A percentile compares a stretch with the other conserved stretches of the same genome.
phyloP scores from a whole-genome alignment of 2,329 filamentous ascomycete genomes.

The Fusarium graminum region DNA sequence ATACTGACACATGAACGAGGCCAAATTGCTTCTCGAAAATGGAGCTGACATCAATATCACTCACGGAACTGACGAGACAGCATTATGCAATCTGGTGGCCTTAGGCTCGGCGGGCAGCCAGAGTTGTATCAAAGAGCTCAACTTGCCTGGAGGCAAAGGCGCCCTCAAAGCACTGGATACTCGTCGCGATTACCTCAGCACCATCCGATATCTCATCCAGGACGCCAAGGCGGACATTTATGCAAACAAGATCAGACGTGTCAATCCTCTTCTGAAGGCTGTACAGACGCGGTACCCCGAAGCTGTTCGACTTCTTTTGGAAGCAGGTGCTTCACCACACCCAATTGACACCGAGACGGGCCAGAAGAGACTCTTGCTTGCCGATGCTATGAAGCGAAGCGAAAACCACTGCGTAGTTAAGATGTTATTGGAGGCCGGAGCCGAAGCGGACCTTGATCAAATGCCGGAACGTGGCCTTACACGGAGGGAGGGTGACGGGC shows the following conservation, averaged over 20 bases:
- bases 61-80: slow-evolving; percentile 15
- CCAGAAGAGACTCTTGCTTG: slow-evolving; percentile 26
- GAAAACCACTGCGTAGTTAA: slow-evolving; percentile 18
- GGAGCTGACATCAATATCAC: slow-evolving; percentile 28
- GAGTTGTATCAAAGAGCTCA: slow-evolving; percentile 21
- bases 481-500: background rate
- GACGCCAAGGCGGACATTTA: slow-evolving; percentile 29
- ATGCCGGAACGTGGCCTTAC: slow-evolving; percentile 13
- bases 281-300: slow-evolving; percentile 17
- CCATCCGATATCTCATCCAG: slow-evolving; percentile 33
- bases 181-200: slow-evolving; percentile 19
- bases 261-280: slow-evolving; percentile 20
- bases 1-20: slow-evolving; percentile 22
- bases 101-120: slow-evolving; percentile 6
- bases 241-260: slow-evolving; percentile 5
- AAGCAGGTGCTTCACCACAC: slow-evolving; percentile 37
- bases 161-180: slow-evolving; percentile 19
- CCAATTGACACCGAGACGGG: slow-evolving; percentile 16
- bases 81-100: slow-evolving; percentile 32
- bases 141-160: slow-evolving; percentile 17
- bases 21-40: slow-evolving; percentile 17
- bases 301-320: slow-evolving; percentile 33
- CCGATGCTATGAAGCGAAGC: slow-evolving; percentile 17
- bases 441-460: slow-evolving; percentile 32
- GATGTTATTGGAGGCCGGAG: slow-evolving; percentile 27